phyloP scores from a whole-genome alignment of 306 rosid genomes.

The Fragaria vesca region DNA sequence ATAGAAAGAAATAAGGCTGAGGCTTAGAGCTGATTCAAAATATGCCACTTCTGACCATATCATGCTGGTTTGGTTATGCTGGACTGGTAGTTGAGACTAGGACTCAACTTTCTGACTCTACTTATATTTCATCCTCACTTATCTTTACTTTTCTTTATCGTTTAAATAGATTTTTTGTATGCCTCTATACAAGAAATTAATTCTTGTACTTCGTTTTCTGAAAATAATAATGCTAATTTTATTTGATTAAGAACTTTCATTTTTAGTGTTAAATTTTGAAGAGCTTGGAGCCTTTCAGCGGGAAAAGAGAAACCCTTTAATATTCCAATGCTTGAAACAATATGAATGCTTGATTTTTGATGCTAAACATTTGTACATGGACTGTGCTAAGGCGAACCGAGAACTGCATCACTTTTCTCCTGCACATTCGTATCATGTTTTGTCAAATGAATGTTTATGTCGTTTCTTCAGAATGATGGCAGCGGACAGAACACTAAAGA shows the following conservation, averaged over 20 bases:
- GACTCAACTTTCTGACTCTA: neutral
- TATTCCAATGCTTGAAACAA: neutral
- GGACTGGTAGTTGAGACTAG: neutral
- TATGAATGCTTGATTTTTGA: neutral
- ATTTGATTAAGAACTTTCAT: no score
- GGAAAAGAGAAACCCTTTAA: no score
- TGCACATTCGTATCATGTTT: neutral
- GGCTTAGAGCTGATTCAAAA: neutral
- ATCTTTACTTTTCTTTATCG: neutral
- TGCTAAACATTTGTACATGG: neutral
- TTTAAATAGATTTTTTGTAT: neutral
- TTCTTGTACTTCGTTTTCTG: no score
- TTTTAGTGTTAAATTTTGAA: no score
- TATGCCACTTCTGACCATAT: neutral
- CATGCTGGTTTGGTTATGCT: neutral
- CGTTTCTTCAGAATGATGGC: constrained; percentile 46
- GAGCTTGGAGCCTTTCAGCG: no score
- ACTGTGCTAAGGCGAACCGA: neutral
- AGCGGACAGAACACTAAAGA: constrained; percentile 48
- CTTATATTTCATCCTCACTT: neutral
- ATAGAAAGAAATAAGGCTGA: neutral
- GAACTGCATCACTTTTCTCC: neutral
- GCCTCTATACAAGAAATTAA: neutral
- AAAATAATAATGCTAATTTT: no score
- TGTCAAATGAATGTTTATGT: constrained; percentile 8